phyloP scores from a whole-genome alignment of 2,329 filamentous ascomycete species.

The Neonectria punicea region DNA sequence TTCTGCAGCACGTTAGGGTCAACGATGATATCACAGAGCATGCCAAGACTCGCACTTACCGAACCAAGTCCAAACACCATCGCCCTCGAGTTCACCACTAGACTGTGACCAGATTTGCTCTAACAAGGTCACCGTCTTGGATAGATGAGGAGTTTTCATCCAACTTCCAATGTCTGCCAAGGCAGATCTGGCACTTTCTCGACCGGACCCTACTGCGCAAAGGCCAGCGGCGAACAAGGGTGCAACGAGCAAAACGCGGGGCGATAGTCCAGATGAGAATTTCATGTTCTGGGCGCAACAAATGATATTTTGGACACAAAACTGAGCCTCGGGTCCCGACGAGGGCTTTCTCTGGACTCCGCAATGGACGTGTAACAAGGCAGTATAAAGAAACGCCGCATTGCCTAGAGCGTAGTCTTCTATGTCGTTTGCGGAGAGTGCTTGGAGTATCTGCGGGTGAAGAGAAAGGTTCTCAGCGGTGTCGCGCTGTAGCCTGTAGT shows the following conservation, averaged over 20 bases:
- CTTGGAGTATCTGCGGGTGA: background rate
- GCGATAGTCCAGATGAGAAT: constrained; percentile 14
- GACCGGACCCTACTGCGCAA: constrained; percentile 13
- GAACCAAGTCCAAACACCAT: constrained; percentile 2
- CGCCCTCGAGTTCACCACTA: background rate
- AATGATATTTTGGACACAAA: constrained; percentile 24
- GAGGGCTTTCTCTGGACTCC: background rate
- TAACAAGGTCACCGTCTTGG: constrained; percentile 18
- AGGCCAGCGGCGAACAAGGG: constrained; percentile 28
- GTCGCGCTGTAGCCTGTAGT: constrained; percentile 10
- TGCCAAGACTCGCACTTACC: background rate
- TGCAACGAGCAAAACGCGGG: constrained; percentile 22
- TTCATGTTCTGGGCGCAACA: constrained; percentile 22
- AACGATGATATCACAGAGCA: background rate
- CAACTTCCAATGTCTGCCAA: constrained; percentile 24
- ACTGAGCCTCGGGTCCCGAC: background rate
- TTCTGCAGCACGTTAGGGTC: constrained; percentile 5
- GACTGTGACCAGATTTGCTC: constrained; percentile 22
- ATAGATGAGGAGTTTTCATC: constrained; percentile 31
- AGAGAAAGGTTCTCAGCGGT: constrained; percentile 7
- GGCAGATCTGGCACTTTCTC: constrained; percentile 8
- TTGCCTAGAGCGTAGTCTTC: constrained; percentile 31
- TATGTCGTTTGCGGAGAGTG: constrained; percentile 18
- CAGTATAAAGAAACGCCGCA: constrained; percentile 28
- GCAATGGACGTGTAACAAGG: constrained; percentile 26